Conservation (phyloP, 2,329 filamentous ascomycete species). For the Niveomyces coronatus region DNA sequence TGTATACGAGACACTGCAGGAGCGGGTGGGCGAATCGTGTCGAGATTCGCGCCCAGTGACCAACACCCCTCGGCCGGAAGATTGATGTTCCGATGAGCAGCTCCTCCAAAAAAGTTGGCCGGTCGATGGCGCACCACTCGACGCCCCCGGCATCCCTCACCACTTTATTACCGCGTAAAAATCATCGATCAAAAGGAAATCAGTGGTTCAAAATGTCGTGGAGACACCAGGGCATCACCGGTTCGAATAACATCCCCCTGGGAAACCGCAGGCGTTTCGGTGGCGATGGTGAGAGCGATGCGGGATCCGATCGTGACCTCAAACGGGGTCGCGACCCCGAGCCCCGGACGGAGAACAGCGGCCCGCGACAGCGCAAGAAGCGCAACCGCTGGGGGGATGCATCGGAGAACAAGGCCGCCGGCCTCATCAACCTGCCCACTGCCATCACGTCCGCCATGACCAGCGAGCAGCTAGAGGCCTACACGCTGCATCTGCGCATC, state of each 20-base stretch:
- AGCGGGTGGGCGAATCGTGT: too few relatives aligned
- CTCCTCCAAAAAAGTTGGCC: too few relatives aligned
- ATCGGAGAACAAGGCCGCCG: conserved; percentile 95
- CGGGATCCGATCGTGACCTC: conserved; percentile 34
- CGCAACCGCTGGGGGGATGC: conserved; percentile 97
- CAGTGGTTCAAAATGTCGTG: conserved; percentile 53
- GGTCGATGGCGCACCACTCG: too few relatives aligned
- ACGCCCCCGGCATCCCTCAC: too few relatives aligned
- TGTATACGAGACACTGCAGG: too few relatives aligned
- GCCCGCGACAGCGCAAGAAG: conserved; percentile 87
- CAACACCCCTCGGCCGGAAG: too few relatives aligned
- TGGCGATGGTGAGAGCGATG: conserved; percentile 36
- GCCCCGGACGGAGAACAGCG: conserved; percentile 60
- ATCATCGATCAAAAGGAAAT: not conserved
- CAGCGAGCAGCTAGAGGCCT: conserved; percentile 93
- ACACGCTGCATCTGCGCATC: conserved; percentile 90
- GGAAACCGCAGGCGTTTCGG: conserved; percentile 76
- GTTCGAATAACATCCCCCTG: conserved; percentile 95
- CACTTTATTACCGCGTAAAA: too few relatives aligned
- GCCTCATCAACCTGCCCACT: conserved; percentile 92
- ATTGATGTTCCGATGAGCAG: too few relatives aligned
- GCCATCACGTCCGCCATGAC: conserved; percentile 98
- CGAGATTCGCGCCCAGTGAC: too few relatives aligned
- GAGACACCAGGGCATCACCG: conserved; percentile 77
- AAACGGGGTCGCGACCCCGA: conserved; percentile 94